phyloP scores from a whole-genome alignment of 768 basidiomycete species.

The Agaricus sinodeliciosus region DNA sequence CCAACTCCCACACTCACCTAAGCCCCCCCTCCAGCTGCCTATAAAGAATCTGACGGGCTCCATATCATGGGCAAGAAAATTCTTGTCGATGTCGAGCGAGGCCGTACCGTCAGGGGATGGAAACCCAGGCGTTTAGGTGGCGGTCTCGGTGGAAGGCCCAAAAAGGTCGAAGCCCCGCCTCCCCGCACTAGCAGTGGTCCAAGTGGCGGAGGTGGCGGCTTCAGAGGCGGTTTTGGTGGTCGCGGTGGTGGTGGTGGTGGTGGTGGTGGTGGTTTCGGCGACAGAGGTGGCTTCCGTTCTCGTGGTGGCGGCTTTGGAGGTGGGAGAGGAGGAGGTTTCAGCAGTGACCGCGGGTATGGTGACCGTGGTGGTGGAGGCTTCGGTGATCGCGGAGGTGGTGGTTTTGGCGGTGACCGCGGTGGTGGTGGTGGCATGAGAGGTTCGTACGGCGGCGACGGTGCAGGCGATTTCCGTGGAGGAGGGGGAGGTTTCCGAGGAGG shows the following conservation, averaged over 20 bases:
- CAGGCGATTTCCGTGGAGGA: conserved; percentile 23
- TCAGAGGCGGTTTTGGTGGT: conserved; percentile 29
- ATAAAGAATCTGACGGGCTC: conserved; percentile 97
- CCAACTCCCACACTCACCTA: conserved; percentile 13
- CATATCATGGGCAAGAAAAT: conserved; percentile 96
- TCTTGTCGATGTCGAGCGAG: conserved; percentile 96
- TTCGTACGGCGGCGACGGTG: conserved; percentile 31
- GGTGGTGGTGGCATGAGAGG: conserved; percentile 38
- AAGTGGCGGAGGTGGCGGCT: conserved; percentile 33
- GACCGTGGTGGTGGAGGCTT: conserved; percentile 32
- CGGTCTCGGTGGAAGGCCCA: conserved; percentile 98
- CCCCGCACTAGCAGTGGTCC: conserved; percentile 27
- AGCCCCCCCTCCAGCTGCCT: conserved; percentile 56
- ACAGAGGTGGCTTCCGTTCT: conserved; percentile 35
- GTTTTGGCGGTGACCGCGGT: conserved; percentile 34
- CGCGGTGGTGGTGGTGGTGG: conserved; percentile 24
- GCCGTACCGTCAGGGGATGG: conserved; percentile 97
- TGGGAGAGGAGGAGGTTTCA: conserved; percentile 30
- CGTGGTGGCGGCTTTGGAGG: conserved; percentile 35
- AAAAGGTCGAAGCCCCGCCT: conserved; percentile 52
- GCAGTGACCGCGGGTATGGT: conserved; percentile 30
- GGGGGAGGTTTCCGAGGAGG: conserved; percentile 31
- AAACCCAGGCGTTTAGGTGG: conserved; percentile 94
- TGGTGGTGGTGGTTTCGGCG: conserved; percentile 26
- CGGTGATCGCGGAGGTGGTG: conserved; percentile 34